Conservation (phyloP, 2,329 filamentous ascomycete species). For the Byssothecium circinans region DNA sequence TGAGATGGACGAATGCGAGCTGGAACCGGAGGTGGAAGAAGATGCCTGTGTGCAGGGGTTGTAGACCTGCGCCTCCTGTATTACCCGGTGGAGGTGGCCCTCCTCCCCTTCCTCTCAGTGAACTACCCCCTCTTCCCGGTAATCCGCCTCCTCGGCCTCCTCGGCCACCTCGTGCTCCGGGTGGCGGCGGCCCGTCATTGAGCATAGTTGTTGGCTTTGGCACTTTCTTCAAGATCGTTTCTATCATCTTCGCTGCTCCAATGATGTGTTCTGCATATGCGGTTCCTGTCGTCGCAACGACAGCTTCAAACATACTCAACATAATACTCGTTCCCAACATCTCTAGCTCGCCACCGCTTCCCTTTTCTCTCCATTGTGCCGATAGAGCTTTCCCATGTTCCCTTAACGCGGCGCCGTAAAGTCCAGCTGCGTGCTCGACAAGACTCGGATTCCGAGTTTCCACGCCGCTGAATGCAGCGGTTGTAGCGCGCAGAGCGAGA, state of each 20-base stretch:
- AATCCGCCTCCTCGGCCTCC: slow-evolving; percentile 5
- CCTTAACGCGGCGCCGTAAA: slow-evolving; percentile 21
- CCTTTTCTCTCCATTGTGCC: slow-evolving; percentile 6
- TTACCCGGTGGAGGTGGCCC: neutral
- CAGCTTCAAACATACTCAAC: slow-evolving; percentile 22
- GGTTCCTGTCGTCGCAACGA: slow-evolving; percentile 17
- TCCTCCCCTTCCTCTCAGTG: neutral
- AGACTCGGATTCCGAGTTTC: slow-evolving; percentile 15
- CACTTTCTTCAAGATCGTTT: slow-evolving; percentile 5
- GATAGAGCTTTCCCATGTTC: slow-evolving; percentile 1
- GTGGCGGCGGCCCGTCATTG: neutral
- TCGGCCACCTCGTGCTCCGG: neutral
- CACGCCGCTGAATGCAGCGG: slow-evolving; percentile 19
- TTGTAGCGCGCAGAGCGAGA: slow-evolving; percentile 19
- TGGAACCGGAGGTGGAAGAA: slow-evolving; percentile 26
- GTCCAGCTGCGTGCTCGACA: slow-evolving; percentile 13
- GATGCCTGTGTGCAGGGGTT: slow-evolving; percentile 10
- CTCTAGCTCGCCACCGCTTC: slow-evolving; percentile 11
- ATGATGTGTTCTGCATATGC: slow-evolving; percentile 21
- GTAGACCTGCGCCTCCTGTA: neutral
- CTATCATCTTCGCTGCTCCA: slow-evolving; percentile 22
- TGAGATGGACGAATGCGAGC: slow-evolving; percentile 12
- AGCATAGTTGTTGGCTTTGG: neutral
- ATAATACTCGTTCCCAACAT: slow-evolving; percentile 26
- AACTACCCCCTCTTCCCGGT: slow-evolving; percentile 7